Conservation (phyloP, 2,329 filamentous ascomycete species). For the Cladosporium colombiae region DNA sequence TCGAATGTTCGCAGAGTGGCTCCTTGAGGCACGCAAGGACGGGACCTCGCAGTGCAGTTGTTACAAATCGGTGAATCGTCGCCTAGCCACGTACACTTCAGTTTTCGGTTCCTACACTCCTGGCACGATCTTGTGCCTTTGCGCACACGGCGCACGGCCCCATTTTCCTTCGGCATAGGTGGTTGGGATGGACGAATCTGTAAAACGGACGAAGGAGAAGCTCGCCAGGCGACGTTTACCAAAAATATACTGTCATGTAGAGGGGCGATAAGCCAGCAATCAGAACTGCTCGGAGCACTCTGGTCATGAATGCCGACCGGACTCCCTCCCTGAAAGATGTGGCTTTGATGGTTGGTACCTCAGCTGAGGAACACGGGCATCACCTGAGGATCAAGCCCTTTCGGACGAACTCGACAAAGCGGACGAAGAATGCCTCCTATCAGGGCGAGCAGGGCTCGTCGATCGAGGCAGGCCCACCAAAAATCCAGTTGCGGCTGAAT, state of each 20-base stretch:
- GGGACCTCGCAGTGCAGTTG: constrained; percentile 14
- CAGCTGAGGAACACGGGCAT: background rate
- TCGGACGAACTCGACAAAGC: background rate
- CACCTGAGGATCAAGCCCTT: background rate
- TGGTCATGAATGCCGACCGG: background rate
- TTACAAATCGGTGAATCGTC: constrained; percentile 3
- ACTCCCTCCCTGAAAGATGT: background rate
- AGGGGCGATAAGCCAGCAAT: background rate
- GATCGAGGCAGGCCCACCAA: background rate
- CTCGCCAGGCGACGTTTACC: background rate
- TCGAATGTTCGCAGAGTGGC: background rate
- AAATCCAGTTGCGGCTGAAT: background rate
- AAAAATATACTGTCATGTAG: background rate
- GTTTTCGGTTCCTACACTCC: constrained; percentile 3
- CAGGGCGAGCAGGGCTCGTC: background rate
- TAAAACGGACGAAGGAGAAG: background rate
- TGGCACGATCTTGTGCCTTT: constrained; percentile 8
- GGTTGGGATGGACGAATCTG: background rate
- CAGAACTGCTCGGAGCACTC: background rate
- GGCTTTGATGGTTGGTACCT: background rate
- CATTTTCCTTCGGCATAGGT: constrained; percentile 1
- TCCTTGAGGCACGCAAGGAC: constrained; percentile 12
- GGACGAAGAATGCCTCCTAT: background rate
- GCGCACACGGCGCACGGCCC: background rate
- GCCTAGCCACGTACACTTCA: background rate